These are phyloP conservation scores for Quercus mongolica DNA, from an alignment of 306 rosid species.

Conservation along the genomic window DNA sequence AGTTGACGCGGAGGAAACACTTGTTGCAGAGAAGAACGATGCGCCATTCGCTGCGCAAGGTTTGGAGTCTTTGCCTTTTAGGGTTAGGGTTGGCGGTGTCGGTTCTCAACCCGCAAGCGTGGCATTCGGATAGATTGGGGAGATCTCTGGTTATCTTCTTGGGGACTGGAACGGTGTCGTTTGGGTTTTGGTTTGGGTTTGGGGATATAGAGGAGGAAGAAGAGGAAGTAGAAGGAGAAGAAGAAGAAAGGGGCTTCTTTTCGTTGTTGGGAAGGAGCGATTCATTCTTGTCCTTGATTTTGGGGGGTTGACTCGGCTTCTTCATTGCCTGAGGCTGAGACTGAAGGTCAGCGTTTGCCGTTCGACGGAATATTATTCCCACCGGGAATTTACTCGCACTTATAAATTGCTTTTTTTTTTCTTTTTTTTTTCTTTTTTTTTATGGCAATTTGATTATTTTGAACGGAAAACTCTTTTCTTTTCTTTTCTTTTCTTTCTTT, in stretches of 20 bases:
- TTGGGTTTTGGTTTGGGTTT: neutral
- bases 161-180: neutral
- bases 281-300: neutral
- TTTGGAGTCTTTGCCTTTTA: constrained; percentile 35
- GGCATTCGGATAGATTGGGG: constrained; percentile 70
- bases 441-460: too few relatives aligned
- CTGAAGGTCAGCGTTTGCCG: too few relatives aligned
- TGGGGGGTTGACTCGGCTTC: neutral
- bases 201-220: neutral
- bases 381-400: too few relatives aligned
- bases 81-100: constrained; percentile 49
- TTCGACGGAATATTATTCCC: too few relatives aligned
- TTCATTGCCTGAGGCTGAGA: too few relatives aligned
- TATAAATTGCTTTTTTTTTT: too few relatives aligned
- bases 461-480: too few relatives aligned
- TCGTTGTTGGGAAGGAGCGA: too few relatives aligned
- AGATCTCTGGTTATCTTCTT: constrained; percentile 65
- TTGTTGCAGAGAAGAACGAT: constrained; percentile 70
- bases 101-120: constrained; percentile 56
- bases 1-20: constrained; percentile 47
- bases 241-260: neutral
- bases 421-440: too few relatives aligned
- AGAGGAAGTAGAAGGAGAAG: neutral
- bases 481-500: accelerated
- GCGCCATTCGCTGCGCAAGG: constrained; percentile 79